Evolutionary conservation across 345 rosid species (phyloP).

Genomic region (Hevea brasiliensis): DNA sequence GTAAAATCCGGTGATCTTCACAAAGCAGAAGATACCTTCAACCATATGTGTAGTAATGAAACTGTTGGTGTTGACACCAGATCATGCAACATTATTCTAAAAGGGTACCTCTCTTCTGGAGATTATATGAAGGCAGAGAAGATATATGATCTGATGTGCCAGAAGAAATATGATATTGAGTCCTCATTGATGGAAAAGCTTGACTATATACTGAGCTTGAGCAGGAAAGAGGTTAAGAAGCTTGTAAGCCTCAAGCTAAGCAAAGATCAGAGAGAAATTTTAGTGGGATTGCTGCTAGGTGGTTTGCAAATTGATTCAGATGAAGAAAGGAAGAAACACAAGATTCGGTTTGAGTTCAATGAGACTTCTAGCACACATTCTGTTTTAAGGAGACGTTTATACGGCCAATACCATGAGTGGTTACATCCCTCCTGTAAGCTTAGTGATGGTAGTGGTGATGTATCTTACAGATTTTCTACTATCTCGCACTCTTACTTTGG

Average conservation of each 20-base stretch:
- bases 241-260: constrained; percentile 64
- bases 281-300: constrained; percentile 84
- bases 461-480: constrained; percentile 52
- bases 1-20: constrained; percentile 50
- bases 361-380: constrained; percentile 51
- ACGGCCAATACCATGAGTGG: constrained; percentile 70
- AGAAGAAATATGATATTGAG: constrained; percentile 62
- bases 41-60: constrained; percentile 42
- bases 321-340: constrained; percentile 54
- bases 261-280: constrained; percentile 74
- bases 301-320: constrained; percentile 68
- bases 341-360: constrained; percentile 57
- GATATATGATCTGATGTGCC: constrained; percentile 65
- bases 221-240: constrained; percentile 53
- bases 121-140: constrained; percentile 58
- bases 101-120: constrained; percentile 58
- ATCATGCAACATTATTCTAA: constrained; percentile 65
- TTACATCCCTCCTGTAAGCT: constrained; percentile 54
- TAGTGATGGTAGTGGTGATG: constrained; percentile 29
- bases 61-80: constrained; percentile 53
- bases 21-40: constrained; percentile 66
- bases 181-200: constrained; percentile 58
- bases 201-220: constrained; percentile 53
- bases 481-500: constrained; percentile 57
- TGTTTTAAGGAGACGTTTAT: constrained; percentile 56